A percentile compares a stretch with the other conserved stretches of the same genome.
Evolutionary conservation across 177 flowering plant genomes (phyloP).

Genomic region (Vitis hybrid): DNA sequence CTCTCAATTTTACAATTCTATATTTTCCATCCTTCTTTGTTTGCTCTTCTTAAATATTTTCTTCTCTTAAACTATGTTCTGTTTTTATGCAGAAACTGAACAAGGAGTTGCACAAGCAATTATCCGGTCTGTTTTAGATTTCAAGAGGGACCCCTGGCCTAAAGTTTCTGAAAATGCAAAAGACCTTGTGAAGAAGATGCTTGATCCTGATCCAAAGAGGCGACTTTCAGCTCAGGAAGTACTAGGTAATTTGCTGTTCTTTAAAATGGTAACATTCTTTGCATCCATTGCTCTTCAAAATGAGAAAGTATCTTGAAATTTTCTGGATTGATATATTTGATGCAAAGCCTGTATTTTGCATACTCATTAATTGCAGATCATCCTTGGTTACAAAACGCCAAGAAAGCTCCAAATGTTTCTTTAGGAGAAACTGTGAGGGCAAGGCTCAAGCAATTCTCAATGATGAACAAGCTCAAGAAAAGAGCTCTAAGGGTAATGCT

Average conservation of each 20-base stretch:
- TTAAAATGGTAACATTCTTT: neutral
- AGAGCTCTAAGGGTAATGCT: conserved; percentile 85
- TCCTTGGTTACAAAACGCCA: conserved; percentile 89
- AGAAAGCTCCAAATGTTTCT: conserved; percentile 88
- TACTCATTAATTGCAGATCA: conserved; percentile 59
- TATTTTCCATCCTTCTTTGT: no score
- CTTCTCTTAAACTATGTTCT: neutral
- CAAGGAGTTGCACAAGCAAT: conserved; percentile 98
- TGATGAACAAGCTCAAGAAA: conserved; percentile 97
- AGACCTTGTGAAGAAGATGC: conserved; percentile 92
- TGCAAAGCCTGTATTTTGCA: neutral
- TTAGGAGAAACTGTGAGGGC: conserved; percentile 95
- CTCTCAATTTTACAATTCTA: no score
- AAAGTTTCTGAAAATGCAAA: conserved; percentile 93
- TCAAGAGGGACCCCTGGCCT: conserved; percentile 98
- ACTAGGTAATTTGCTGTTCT: conserved; percentile 52
- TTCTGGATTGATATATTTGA: neutral
- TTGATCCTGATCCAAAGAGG: conserved; percentile 80
- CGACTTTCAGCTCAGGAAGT: conserved; percentile 88
- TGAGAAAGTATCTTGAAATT: neutral
- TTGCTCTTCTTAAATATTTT: neutral
- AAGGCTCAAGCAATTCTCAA: conserved; percentile 90
- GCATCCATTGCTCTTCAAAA: no score
- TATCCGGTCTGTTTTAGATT: conserved; percentile 81
- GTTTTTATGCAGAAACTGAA: conserved; percentile 75